Percentiles rank a stretch among this genome's conserved stretches.
phyloP scores from a whole-genome alignment of 192 early-diverging fungal genomes.

The Backusella tuberculispora region DNA sequence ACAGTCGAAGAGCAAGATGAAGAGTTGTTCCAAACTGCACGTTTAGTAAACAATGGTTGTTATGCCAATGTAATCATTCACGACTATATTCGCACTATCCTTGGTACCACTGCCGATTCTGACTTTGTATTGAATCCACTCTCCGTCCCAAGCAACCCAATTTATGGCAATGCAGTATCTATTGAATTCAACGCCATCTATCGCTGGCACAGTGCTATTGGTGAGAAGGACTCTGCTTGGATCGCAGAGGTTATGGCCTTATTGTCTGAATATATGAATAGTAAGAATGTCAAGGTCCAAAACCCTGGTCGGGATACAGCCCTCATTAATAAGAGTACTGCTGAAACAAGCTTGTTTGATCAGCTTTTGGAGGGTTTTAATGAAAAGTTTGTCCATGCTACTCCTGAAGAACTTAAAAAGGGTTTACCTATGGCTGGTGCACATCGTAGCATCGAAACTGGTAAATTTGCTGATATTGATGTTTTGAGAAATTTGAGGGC shows the following conservation, averaged over 20 bases:
- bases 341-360: constrained; percentile 18
- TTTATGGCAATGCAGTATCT: constrained; percentile 47
- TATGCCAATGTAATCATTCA: constrained; percentile 48
- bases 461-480: constrained; percentile 24
- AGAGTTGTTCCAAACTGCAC: constrained; percentile 54
- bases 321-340: not conserved
- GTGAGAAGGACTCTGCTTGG: constrained; percentile 44
- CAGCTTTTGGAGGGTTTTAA: constrained; percentile 24
- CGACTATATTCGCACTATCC: constrained; percentile 52
- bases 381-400: constrained; percentile 31
- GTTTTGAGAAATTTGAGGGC: constrained; percentile 5
- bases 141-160: not conserved
- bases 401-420: constrained; percentile 26
- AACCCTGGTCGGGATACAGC: not conserved
- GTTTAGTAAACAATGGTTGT: constrained; percentile 50
- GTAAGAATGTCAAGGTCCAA: not conserved
- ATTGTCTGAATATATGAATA: not conserved
- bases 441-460: constrained; percentile 35
- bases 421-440: constrained; percentile 40
- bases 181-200: constrained; percentile 51
- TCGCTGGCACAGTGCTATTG: constrained; percentile 52
- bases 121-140: constrained; percentile 43
- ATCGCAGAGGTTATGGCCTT: constrained; percentile 33
- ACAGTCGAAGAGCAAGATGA: constrained; percentile 44
- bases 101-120: constrained; percentile 41